Evolutionary conservation across 768 basidiomycete species (phyloP).

Genomic region (Mycena albidolilacea): DNA sequence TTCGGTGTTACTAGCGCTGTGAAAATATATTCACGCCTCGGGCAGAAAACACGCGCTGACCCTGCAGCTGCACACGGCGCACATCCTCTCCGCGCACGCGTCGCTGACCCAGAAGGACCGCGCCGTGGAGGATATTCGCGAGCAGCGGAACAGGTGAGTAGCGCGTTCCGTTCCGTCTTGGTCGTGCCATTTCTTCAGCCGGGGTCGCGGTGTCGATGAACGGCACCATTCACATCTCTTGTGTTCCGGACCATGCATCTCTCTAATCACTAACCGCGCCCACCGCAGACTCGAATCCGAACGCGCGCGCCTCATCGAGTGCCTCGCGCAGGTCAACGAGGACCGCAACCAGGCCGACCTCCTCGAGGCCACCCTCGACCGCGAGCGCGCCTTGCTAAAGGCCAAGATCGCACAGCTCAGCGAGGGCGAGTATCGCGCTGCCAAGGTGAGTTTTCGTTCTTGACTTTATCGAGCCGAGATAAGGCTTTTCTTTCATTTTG

Average conservation of each 20-base stretch:
- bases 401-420: conserved; percentile 76
- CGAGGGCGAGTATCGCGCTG: conserved; percentile 81
- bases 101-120: conserved; percentile 84
- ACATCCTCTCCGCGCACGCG: conserved; percentile 88
- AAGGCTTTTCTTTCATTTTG: too few species aligned
- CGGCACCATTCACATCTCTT: too few species aligned
- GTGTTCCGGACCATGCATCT: too few species aligned
- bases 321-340: conserved; percentile 80
- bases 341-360: conserved; percentile 85
- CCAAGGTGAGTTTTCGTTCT: conserved; percentile 57
- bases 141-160: conserved; percentile 89
- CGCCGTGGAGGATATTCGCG: conserved; percentile 84
- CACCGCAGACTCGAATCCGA: conserved; percentile 81
- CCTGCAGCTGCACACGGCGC: conserved; percentile 88
- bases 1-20: not conserved
- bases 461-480: not conserved
- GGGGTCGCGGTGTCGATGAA: not conserved
- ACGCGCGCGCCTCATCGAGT: conserved; percentile 75
- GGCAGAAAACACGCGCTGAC: conserved; percentile 77
- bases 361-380: conserved; percentile 74
- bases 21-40: not conserved
- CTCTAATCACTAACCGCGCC: not conserved
- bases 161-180: not conserved
- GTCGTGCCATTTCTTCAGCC: not conserved
- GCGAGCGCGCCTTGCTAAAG: conserved; percentile 82